Evolutionary conservation across 1,284 basidiomycete species (phyloP).

Genomic region (Rhizopogon parksii): DNA sequence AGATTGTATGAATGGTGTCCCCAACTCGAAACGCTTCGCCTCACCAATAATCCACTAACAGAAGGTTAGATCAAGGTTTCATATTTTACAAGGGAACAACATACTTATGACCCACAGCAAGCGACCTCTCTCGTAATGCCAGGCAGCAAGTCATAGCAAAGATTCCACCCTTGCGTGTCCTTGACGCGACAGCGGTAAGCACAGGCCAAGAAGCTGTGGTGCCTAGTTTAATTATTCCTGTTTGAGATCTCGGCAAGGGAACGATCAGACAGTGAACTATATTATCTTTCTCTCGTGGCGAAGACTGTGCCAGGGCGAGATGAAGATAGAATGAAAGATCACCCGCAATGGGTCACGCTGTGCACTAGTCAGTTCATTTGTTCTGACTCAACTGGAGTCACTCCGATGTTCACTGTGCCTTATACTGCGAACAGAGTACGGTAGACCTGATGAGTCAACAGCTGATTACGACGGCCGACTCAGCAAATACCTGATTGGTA

Average conservation of each 20-base stretch:
- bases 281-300: conserved; percentile 66
- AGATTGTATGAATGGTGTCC: conserved; percentile 63
- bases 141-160: conserved; percentile 69
- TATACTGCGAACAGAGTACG: conserved; percentile 45
- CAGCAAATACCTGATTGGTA: conserved; percentile 57
- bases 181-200: conserved; percentile 68
- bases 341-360: conserved; percentile 60
- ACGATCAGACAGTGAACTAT: conserved; percentile 80
- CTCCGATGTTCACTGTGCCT: background rate
- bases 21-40: conserved; percentile 48
- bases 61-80: conserved; percentile 35
- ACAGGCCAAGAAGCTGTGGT: background rate
- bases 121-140: conserved; percentile 37
- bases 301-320: conserved; percentile 39
- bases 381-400: conserved; percentile 2
- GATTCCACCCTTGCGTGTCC: conserved; percentile 51
- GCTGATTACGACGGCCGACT: conserved; percentile 44
- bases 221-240: conserved; percentile 13
- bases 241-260: conserved; percentile 63
- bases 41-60: conserved; percentile 57
- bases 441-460: conserved; percentile 40
- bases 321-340: conserved; percentile 38
- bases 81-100: conserved; percentile 1
- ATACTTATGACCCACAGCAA: conserved; percentile 27
- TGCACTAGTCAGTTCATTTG: conserved; percentile 48